Percentiles rank a stretch among this genome's conserved stretches.
These are phyloP conservation scores for Phragmites australis DNA, from an alignment of 176 grass and related monocot species.

Conservation along the genomic window DNA sequence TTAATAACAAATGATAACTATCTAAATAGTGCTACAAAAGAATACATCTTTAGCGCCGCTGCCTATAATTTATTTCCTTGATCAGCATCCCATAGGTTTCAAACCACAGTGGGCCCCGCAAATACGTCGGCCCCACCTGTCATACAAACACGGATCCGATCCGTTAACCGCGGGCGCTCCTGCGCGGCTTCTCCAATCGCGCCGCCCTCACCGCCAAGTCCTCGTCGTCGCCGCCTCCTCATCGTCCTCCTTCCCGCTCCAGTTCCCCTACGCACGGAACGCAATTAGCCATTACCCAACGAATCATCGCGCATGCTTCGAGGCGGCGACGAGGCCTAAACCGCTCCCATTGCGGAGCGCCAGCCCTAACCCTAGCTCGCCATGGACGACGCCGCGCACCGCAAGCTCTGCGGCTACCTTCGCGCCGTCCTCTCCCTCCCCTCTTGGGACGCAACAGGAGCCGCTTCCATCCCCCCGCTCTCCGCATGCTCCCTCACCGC, in stretches of 20 bases:
- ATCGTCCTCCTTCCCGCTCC: neutral
- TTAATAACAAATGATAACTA: no score
- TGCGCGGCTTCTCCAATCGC: constrained; percentile 14
- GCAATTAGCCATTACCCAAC: neutral
- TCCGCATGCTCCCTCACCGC: constrained; percentile 42
- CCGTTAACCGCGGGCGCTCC: constrained; percentile 1
- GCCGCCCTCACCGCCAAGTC: neutral
- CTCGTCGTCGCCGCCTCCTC: neutral
- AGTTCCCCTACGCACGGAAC: neutral
- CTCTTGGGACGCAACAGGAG: neutral
- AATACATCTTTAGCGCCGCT: no score
- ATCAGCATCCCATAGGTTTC: no score
- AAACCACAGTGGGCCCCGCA: neutral
- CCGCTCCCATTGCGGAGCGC: neutral
- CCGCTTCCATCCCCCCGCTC: neutral
- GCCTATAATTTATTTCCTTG: no score
- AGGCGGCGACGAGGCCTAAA: neutral
- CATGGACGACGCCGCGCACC: constrained; percentile 1
- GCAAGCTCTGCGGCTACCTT: constrained; percentile 77
- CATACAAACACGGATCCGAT: neutral
- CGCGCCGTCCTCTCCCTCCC: constrained; percentile 53
- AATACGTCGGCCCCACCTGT: neutral
- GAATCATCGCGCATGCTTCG: neutral
- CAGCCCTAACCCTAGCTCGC: constrained; percentile 20
- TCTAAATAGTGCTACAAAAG: no score